phyloP scores from a whole-genome alignment of 2,329 filamentous ascomycete species.

The Cercospora nicotianae region DNA sequence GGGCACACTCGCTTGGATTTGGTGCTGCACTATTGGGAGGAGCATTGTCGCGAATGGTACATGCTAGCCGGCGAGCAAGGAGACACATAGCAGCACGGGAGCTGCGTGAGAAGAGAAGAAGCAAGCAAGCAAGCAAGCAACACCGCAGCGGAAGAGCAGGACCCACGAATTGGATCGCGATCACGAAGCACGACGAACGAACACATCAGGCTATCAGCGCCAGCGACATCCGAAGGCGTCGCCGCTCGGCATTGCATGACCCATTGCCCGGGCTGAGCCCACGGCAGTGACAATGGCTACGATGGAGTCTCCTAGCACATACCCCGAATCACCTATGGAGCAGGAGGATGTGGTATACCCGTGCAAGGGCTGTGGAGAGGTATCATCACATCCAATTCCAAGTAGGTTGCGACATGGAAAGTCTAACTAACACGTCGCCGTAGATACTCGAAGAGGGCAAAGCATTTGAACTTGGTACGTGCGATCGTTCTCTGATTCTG shows the following conservation, averaged over 20 bases:
- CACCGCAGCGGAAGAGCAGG: conserved; percentile 4
- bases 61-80: not conserved
- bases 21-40: not conserved
- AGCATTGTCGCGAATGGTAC: not conserved
- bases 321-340: conserved; percentile 67
- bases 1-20: conserved; percentile 11
- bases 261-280: conserved; percentile 16
- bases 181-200: not conserved
- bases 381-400: conserved; percentile 42
- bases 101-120: conserved; percentile 9
- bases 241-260: not conserved
- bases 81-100: conserved; percentile 2
- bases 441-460: conserved; percentile 98
- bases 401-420: not conserved
- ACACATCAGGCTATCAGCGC: not conserved
- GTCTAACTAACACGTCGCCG: conserved; percentile 18
- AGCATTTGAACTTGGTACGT: conserved; percentile 88
- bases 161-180: not conserved
- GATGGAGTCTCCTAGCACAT: conserved; percentile 60
- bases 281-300: conserved; percentile 22
- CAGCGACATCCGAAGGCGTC: not conserved
- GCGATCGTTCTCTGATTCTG: not conserved
- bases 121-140: conserved; percentile 6
- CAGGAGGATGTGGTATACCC: conserved; percentile 77
- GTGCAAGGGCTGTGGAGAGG: conserved; percentile 91